Base-by-base conservation (phyloP, 176 grass and related monocot species). In the Paspalum notatum region DNA sequence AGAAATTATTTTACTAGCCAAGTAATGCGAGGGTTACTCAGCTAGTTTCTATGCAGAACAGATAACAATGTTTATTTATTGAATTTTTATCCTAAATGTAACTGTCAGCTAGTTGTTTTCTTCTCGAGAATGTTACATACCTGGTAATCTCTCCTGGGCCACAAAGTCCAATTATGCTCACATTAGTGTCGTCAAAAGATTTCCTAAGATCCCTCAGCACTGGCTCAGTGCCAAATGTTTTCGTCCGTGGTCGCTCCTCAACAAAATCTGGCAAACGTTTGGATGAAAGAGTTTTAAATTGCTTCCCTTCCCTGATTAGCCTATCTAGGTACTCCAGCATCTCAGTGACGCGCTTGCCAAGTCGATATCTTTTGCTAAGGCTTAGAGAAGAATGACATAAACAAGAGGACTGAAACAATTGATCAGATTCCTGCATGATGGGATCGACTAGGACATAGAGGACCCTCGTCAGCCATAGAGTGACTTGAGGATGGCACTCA, bases 161-260 rank as follows among this genome's bases (percentile, higher is more conserved):
- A 67, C 87, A 87, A 45, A 94, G 27, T 53, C 89, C 89, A 1
- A 94, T 83, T 67, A 91, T 80, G 73, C 72, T 55, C 41, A 58
- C 49, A 57, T 57, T 22, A 53, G 14, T 26, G 69, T 51, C 58
- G 15, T 80, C 6, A 11, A 66, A 86, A 74, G 22, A 42, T 32
- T 42, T 47, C 25, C 84, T 3, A 7, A 80, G 60, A 59, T 80
- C 20, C 14, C 1, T 68, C 51, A 86, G 59, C 8, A 86, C 60
- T 24, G 81, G 40, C 24, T 73, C 27, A 11, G 80, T 74, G 13
- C 92, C 92, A 25, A 94, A 50, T 73, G 83, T 74, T 62, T 50
- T 11, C 61, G 22, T 91, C 60, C 9, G 41, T 15, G 72, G 62
- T 21, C 17, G 53, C 37, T 24, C 53, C 48, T 79, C 89, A 0